A percentile compares a stretch with the other conserved stretches of the same genome.
Conservation (phyloP, 768 basidiomycete species). For the Naganishia vishniacii region DNA sequence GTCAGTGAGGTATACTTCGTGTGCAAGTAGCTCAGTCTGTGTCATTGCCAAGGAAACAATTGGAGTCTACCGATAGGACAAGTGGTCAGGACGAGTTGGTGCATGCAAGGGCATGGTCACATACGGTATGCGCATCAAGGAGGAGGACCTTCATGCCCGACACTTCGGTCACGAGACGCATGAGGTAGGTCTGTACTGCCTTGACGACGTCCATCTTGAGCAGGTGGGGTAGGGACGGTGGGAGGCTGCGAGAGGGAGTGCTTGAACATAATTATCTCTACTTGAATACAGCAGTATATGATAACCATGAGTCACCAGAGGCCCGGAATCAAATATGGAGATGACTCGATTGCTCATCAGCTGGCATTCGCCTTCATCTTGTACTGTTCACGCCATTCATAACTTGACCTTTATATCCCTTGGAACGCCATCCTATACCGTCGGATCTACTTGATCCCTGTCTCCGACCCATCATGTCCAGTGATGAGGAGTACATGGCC, state of each 20-base stretch:
- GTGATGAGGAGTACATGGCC: slow-evolving; percentile 2
- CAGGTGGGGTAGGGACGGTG: no score
- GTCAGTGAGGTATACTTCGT: slow-evolving; percentile 97
- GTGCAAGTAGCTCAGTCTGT: slow-evolving; percentile 83
- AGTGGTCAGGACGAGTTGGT: neutral
- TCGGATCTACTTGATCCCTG: neutral
- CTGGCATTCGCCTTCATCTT: neutral
- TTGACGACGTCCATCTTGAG: slow-evolving; percentile 85
- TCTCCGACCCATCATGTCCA: slow-evolving; percentile 2
- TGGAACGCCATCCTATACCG: no score
- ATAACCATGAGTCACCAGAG: neutral
- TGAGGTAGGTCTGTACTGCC: slow-evolving; percentile 88
- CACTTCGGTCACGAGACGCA: slow-evolving; percentile 77
- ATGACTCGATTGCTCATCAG: neutral
- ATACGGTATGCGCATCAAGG: slow-evolving; percentile 86
- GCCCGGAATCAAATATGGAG: neutral
- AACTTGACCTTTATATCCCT: neutral
- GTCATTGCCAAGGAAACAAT: slow-evolving; percentile 92
- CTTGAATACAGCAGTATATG: no score
- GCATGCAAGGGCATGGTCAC: slow-evolving; percentile 35
- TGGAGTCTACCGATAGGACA: slow-evolving; percentile 59
- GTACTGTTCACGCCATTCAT: neutral
- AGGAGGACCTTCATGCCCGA: slow-evolving; percentile 91
- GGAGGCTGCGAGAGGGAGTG: no score
- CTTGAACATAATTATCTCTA: no score